Evolutionary conservation across 352 stramenopile species (phyloP), one percentile per base, ranked within the genome.

Genomic region (Phytopythium vexans): DNA sequence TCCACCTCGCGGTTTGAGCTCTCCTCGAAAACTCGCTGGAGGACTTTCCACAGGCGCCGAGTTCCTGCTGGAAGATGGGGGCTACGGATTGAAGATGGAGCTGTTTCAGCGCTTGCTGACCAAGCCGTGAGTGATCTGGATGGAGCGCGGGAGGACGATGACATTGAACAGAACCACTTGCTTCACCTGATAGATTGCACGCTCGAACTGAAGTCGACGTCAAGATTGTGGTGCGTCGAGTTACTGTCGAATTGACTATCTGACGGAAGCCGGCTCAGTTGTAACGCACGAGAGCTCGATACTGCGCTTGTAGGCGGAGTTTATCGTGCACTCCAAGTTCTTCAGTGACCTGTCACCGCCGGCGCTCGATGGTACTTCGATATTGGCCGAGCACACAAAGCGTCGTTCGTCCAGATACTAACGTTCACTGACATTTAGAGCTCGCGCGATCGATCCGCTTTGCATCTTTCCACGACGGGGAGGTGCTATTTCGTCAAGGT

Each of bases 281-380:
- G 3, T 42, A 32, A 7, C 6, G 27, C n/a, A 12, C 38, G 3
- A 33, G 33, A 31, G n/a, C 40, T 27, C 11, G 7, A 9, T 10
- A 31, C 21, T 53, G 7, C 35, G 12, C 1, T 35, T 14, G 3
- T 41, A 81, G 70, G 66, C 46, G 5, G 66, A 67, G 36, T 72
- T 82, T 11, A 61, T 84, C 9, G 50, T 54, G 9, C 53, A 72
- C 4, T 65, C 56, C 21, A 77, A 55, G 27, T 79, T 78, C 39
- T 57, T 68, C 31, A 32, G 47, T 2, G 56, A 41, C 0, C 49
- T 82, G 1, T 67, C 73, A 5, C 67, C 65, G n/a, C 62, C 61
- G 1, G 77, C 73, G 0, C 54, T 74, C 10, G 73, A 84, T 32
- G 70, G 70, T 81, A n/a, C n/a, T n/a, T n/a, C n/a, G n/a, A n/a